Percentiles rank a stretch among this genome's conserved stretches.
phyloP scores from a whole-genome alignment of 768 basidiomycete species.

The Xerocomus potaroensis region DNA sequence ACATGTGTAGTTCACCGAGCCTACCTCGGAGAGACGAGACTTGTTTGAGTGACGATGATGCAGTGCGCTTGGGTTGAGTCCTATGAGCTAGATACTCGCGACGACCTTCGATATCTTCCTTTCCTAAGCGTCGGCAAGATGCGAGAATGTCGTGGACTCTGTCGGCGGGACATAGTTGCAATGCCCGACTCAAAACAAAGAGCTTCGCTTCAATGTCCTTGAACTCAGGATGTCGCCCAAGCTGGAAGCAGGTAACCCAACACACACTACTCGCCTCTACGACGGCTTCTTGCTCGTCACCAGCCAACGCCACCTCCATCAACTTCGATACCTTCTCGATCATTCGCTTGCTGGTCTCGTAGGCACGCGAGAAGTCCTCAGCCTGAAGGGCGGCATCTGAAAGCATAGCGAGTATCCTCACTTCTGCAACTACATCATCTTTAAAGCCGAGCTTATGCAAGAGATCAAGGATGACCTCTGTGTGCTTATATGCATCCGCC shows the following conservation, averaged over 20 bases:
- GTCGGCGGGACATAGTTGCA: conserved; percentile 84
- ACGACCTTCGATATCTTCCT: conserved; percentile 52
- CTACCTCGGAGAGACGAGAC: conserved; percentile 55
- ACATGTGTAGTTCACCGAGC: conserved; percentile 64
- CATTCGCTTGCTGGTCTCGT: conserved; percentile 69
- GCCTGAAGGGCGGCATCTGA: conserved; percentile 80
- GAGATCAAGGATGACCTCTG: conserved; percentile 88
- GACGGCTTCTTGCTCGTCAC: conserved; percentile 37
- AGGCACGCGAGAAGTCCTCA: conserved; percentile 75
- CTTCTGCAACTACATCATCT: conserved; percentile 67
- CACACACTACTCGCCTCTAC: conserved; percentile 73
- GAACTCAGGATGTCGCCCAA: conserved; percentile 81
- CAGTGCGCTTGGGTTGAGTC: conserved; percentile 14
- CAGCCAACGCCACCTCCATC: conserved; percentile 29
- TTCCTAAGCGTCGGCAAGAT: conserved; percentile 74
- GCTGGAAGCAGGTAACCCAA: conserved; percentile 87
- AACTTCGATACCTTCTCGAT: conserved; percentile 56
- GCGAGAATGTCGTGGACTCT: conserved; percentile 72
- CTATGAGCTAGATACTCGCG: conserved; percentile 38
- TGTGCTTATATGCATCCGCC: conserved; percentile 84
- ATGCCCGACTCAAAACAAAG: conserved; percentile 68
- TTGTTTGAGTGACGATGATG: conserved; percentile 30
- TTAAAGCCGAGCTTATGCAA: conserved; percentile 82
- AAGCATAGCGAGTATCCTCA: conserved; percentile 86
- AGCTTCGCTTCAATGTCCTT: conserved; percentile 63